Evolutionary conservation across 352 stramenopile genomes (phyloP), one percentile per base, ranked within the genome.

Genomic region (Pythium phragmitis): DNA sequence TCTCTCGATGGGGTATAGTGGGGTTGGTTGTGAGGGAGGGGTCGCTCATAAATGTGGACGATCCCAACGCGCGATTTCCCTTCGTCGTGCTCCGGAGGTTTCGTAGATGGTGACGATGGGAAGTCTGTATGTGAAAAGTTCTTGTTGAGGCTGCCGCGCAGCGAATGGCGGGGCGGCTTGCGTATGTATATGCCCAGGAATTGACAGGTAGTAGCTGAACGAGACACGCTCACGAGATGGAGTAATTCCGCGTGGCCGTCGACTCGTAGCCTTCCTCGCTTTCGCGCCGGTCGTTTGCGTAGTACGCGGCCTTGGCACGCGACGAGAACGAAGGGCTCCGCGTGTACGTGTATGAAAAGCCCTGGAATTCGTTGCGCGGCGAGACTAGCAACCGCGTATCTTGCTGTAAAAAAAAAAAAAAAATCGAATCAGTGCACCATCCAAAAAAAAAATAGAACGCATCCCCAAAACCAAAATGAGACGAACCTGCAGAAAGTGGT

Each of bases 341-440:
- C 16, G 30, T 57, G 63, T 64, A 69, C 49, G 85, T 89, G 68
- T 89, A 95, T 37, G 87, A 95, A 50, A 95, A 95, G 19, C 85
- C 85, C 46, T 89, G 76, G 64, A 95, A 95, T 60, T 94, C 85
- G 69, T 95, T 92, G 66, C 91, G 90, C 8, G 85, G 85, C 17
- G 85, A 93, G 37, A 90, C 68, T 7, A 74, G 65, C 17, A 93
- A 66, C 8, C 85, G 82, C 52, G 83, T 85, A 61, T 93, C 85
- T 72, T 92, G 82, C 76, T 93, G 72, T 39, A 72, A 58, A 11
- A 19, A 37, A 57, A 50, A 59, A 0, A 43, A n/a, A 70, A 21
- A 57, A 12, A 51, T 59, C 17, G 64, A 21, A 50, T 59, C 17
- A 67, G 28, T 62, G 17, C 30, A 49, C 3, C 21, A 39, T 52